Conservation (phyloP, 768 basidiomycete genomes). For the Dioszegia crocea region DNA sequence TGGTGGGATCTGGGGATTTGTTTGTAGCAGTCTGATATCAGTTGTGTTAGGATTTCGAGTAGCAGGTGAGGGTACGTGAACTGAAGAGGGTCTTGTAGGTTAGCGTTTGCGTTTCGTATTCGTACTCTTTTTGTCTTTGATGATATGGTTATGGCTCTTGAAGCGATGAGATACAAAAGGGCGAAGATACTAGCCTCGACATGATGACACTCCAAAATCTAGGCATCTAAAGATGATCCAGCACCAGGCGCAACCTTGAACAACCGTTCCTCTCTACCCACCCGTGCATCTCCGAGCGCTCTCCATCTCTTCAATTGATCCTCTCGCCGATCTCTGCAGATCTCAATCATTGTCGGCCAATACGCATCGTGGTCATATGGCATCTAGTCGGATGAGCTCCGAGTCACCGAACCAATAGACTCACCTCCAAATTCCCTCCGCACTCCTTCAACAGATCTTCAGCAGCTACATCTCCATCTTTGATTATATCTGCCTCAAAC, state of each 20-base stretch:
- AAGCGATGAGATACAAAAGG: too few relatives aligned
- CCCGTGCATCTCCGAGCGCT: constrained; percentile 19
- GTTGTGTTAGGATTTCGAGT: too few relatives aligned
- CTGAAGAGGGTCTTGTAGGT: too few relatives aligned
- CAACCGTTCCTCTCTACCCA: constrained; percentile 18
- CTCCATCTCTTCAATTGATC: constrained; percentile 22
- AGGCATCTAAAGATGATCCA: neutral
- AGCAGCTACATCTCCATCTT: constrained; percentile 23
- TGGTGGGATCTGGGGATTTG: too few relatives aligned
- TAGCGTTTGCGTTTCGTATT: too few relatives aligned
- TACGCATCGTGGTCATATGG: constrained; percentile 38
- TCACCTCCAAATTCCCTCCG: constrained; percentile 41
- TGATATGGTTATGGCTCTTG: too few relatives aligned
- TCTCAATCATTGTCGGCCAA: constrained; percentile 29
- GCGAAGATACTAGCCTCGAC: too few relatives aligned
- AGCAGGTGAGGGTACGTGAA: too few relatives aligned
- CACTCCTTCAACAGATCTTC: constrained; percentile 32
- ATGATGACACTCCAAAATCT: neutral
- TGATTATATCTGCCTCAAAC: constrained; percentile 13
- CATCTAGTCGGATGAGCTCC: constrained; percentile 17
- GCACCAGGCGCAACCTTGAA: neutral
- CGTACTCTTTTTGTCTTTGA: too few relatives aligned
- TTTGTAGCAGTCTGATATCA: too few relatives aligned
- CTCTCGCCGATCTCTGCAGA: constrained; percentile 19
- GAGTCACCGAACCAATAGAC: neutral